Base-by-base conservation (phyloP, 2,329 filamentous ascomycete species). In the Ceratocystis cacaofunesta region DNA sequence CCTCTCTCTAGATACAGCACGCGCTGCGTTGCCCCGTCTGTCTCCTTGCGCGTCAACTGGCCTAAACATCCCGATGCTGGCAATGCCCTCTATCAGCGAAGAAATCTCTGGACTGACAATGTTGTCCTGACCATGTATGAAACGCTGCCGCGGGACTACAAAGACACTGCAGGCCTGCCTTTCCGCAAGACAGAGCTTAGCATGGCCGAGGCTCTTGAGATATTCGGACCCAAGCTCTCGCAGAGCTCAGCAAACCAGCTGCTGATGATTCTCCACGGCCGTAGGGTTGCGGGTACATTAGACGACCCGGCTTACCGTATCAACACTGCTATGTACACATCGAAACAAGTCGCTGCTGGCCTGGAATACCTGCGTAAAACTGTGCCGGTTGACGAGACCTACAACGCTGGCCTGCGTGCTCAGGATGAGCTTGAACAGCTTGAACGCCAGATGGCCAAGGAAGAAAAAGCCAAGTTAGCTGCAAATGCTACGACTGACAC, bases 201-300 rank as follows among this genome's bases (percentile, higher is more conserved):
- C 1, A 73, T 77, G 19, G 71, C 72, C 7, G 80, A 85, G 70
- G 75, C 78, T 5, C 70, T 74, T 17, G 67, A 69, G 8, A 75
- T 85, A 46, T 85, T 86, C 68, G 81, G 82, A 1, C 70, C 76
- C 4, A 73, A 74, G 12, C 74, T 85, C 58, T 73, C 75, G 67
- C 71, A 76, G 0, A 69, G 70, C 2, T 70, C 72, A 4, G 84
- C 79, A 22, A 86, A 86, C 71, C 74, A 73, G 57, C 72, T 86
- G 55, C 73, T 87, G 62, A 76, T 77, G 63, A 81, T 86, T 62
- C 73, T 86, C 12, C 85, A 87, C 71, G 85, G 84, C 7, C 79
- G 83, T 44, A 78, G 85, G 50, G 82, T 87, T 25, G 83, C 84
- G 6, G 85, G 85, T 43, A 85, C 84, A 2, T 75, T 87, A 52